These are phyloP conservation scores for Pulveroboletus sp. DNA, from an alignment of 768 basidiomycete species.

Conservation along the genomic window DNA sequence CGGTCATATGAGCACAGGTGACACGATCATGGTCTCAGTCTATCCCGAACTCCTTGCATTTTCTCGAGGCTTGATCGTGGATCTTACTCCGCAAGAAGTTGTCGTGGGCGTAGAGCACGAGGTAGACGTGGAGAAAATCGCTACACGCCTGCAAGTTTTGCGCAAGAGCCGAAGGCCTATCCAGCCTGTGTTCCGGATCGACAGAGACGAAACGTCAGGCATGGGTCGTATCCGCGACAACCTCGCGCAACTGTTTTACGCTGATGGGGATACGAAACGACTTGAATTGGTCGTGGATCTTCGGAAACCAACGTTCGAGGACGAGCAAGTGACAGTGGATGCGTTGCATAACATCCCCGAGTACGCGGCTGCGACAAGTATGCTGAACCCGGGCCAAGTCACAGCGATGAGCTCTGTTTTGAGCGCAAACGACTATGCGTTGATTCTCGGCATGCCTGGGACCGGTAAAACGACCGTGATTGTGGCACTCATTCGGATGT, in stretches of 20 bases:
- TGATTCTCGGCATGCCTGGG: constrained; percentile 97
- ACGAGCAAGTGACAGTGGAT: constrained; percentile 19
- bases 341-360: constrained; percentile 23
- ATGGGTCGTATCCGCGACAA: constrained; percentile 90
- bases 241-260: constrained; percentile 85
- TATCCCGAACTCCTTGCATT: constrained; percentile 85
- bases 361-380: constrained; percentile 30
- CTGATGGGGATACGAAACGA: constrained; percentile 64
- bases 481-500: constrained; percentile 76
- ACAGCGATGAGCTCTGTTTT: constrained; percentile 73
- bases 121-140: constrained; percentile 51
- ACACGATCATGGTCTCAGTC: constrained; percentile 84
- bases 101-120: constrained; percentile 82
- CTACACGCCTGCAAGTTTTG: constrained; percentile 34
- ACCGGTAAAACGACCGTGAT: constrained; percentile 98
- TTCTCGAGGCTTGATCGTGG: constrained; percentile 78
- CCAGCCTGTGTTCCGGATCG: constrained; percentile 68
- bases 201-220: constrained; percentile 90
- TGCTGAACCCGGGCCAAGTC: constrained; percentile 71
- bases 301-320: constrained; percentile 59
- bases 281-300: constrained; percentile 83
- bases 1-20: constrained; percentile 76
- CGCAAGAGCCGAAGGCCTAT: constrained; percentile 12
- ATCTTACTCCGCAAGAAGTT: constrained; percentile 61
- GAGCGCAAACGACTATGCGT: constrained; percentile 81